phyloP scores from a whole-genome alignment of 768 basidiomycete species.

The Phaffia australis region DNA sequence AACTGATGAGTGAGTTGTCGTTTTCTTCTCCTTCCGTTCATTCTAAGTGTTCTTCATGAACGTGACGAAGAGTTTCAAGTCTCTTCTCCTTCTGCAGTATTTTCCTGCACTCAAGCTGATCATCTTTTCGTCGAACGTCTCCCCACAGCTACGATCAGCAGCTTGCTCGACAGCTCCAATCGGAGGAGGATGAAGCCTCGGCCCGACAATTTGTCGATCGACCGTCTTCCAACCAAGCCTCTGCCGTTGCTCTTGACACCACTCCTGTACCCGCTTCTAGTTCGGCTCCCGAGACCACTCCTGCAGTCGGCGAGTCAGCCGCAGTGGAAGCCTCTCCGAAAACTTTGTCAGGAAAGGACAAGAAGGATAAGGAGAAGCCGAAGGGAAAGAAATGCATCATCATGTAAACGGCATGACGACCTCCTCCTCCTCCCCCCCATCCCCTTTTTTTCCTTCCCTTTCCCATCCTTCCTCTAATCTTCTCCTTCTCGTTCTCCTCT shows the following conservation, averaged over 20 bases:
- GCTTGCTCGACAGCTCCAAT: constrained; percentile 66
- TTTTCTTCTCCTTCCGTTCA: constrained; percentile 46
- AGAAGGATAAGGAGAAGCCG: constrained; percentile 28
- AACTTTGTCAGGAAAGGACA: constrained; percentile 3
- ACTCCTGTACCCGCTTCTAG: too few species aligned
- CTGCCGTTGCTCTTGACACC: neutral
- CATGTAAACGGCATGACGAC: constrained; percentile 41
- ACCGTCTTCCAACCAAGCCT: neutral
- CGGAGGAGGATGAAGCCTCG: constrained; percentile 55
- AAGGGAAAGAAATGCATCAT: constrained; percentile 46
- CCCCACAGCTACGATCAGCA: constrained; percentile 39
- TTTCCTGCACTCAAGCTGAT: constrained; percentile 8
- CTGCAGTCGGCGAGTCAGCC: constrained; percentile 27
- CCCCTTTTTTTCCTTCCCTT: too few species aligned
- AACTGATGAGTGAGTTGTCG: constrained; percentile 14
- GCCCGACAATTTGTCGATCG: constrained; percentile 31
- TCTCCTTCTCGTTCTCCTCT: too few species aligned
- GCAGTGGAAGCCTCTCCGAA: constrained; percentile 2
- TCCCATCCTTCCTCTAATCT: too few species aligned
- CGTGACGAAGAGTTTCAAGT: constrained; percentile 20
- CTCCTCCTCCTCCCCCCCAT: constrained; percentile 12
- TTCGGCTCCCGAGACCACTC: too few species aligned
- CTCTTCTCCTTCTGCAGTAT: neutral
- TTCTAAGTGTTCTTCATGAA: too few species aligned
- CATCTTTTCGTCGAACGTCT: neutral